Base-by-base conservation (phyloP, 164 flowering plant species). In the Annona squamosa region DNA sequence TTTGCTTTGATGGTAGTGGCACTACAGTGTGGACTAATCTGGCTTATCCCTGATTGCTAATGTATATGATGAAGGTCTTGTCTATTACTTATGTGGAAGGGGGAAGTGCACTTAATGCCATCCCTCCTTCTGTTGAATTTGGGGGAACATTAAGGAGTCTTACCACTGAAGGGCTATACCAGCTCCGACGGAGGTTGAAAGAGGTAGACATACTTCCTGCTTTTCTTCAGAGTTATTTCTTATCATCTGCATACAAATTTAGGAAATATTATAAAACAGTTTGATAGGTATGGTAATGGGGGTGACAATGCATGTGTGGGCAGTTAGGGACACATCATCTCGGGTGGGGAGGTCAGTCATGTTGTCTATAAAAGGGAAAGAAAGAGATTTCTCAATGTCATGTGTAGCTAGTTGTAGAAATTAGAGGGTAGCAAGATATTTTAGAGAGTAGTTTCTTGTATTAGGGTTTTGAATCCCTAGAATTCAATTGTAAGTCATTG, bases 121-220 rank as follows among this genome's bases (percentile, higher is more conserved):
- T 87, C 76, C 96, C 98, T 7, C 48, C 76, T 3, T 63, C 67
- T 77, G 91, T 90, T 69, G 87, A 85, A 74, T 76, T 94, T 74
- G 96, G 97, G 6, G 98, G 98, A 61, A 87, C 93, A 47, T 78
- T 91, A 69, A 86, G 97, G 77, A 90, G 98, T 81, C 93, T 90
- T 67, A 85, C 96, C n/a, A 87, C 91, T 37, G 86, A 88, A 71
- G 93, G 92, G 56, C 79, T 94, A 78, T 73, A 72, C 72, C 79
- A 76, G 69, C 90, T 94, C 47, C 86, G 62, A 75, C 63, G 63
- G 48, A 87, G 97, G 77, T 77, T 89, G 64, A 86, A 84, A 79
- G 94, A 94, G 98, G 98, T 90, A 81, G 18, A 2, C n/a, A 1
- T 76, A 71, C 45, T 47, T 17, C 6, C 72, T 46, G 4, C 52